Evolutionary conservation across 768 basidiomycete species (phyloP), one percentile per base, ranked within the genome.

Genomic region (Hericium erinaceus): DNA sequence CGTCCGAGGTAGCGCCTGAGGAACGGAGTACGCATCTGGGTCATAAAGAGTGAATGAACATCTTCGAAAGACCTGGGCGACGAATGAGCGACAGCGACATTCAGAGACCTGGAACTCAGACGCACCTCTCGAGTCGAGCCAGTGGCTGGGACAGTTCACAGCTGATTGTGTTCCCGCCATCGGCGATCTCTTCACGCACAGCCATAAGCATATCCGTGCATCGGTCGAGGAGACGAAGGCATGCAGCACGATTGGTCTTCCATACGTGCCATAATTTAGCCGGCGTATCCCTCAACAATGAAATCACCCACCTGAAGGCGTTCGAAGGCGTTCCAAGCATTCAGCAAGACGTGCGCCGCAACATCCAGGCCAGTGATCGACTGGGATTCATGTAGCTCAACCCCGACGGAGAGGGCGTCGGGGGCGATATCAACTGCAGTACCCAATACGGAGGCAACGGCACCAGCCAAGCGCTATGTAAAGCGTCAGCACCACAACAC

Each of bases 1-100:
- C 87, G 79, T 65, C 83, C 82, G 40, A 92, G 75, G 65, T 88
- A 92, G 3, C 88, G 77, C 69, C 89, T 88, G 61, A 92, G 70
- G 72, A 90, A 91, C 0, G 89, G 85, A 33, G 33, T 33, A 33
- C 33, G 33, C 33, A 33, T 33, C 33, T 72, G 60, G 88, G 83
- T 61, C 55, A 74, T 64, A 22, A 89, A 73, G 61, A 90, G 78
- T 1, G 65, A 61, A 41, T 74, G 72, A 3, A 87, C 77, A 4
- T 68, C 53, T 2, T 61, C 58, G 62, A 79, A 82, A 0, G 80
- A 63, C n/a, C 78, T 79, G 44, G 33, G 33, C 40, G 33, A 33
- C 1, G 4, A n/a, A 41, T 52, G 11, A 33, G 33, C 33, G 33
- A 33, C 33, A 1, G 33, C 33, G 33, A 7, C 4, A 8, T 33